A percentile compares a stretch with the other conserved stretches of the same genome.
These are phyloP conservation scores for Cronartium ribicola DNA, from an alignment of 1,284 basidiomycete species.

Conservation along the genomic window DNA sequence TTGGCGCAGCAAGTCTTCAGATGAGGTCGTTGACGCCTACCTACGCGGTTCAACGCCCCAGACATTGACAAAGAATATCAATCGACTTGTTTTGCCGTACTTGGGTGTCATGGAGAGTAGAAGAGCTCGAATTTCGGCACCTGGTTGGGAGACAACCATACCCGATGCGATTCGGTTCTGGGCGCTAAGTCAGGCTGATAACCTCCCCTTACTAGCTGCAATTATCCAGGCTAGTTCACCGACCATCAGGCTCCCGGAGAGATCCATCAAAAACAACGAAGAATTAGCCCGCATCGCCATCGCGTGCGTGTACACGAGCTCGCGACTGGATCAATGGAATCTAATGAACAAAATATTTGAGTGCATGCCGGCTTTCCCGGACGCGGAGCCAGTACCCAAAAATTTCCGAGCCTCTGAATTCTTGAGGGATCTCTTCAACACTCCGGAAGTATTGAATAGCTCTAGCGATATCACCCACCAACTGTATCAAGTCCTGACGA, in stretches of 20 bases:
- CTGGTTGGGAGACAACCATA: conserved; percentile 62
- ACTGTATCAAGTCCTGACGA: conserved; percentile 63
- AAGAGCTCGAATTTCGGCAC: conserved; percentile 68
- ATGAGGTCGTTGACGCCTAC: conserved; percentile 67
- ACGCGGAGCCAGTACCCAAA: conserved; percentile 16
- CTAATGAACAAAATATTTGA: conserved; percentile 87
- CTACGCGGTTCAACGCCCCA: conserved; percentile 65
- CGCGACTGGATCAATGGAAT: conserved; percentile 66
- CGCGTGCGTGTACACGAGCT: conserved; percentile 79
- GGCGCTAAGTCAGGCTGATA: conserved; percentile 67
- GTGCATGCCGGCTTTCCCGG: conserved; percentile 71
- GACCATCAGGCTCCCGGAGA: conserved; percentile 64
- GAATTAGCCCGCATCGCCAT: conserved; percentile 78
- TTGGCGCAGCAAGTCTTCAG: conserved; percentile 67
- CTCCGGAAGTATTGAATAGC: conserved; percentile 6
- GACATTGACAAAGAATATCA: conserved; percentile 66
- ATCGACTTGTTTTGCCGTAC: conserved; percentile 76
- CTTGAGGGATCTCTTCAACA: conserved; percentile 27
- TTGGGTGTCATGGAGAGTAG: conserved; percentile 81
- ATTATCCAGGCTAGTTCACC: conserved; percentile 86
- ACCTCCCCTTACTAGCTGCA: conserved; percentile 65
- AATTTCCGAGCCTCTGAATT: neutral
- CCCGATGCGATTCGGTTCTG: conserved; percentile 61
- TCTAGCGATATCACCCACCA: neutral
- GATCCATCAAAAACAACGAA: conserved; percentile 73